phyloP scores from a whole-genome alignment of 2,329 filamentous ascomycete species.

The Madurella mycetomatis region DNA sequence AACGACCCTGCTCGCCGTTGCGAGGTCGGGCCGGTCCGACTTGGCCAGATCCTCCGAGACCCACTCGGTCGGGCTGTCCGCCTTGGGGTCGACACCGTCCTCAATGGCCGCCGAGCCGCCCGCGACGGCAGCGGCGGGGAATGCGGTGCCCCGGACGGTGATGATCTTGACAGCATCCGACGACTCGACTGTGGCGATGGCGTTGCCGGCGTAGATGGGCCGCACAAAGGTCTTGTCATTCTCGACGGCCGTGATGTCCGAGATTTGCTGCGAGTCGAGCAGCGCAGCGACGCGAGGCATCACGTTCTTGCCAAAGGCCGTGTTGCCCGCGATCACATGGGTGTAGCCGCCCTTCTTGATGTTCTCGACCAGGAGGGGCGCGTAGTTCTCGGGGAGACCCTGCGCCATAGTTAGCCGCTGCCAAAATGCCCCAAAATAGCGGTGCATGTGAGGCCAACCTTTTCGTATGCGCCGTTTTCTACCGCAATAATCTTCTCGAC shows the following conservation, averaged over 20 bases:
- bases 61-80: conserved; percentile 73
- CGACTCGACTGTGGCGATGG: conserved; percentile 92
- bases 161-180: conserved; percentile 80
- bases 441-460: conserved; percentile 49
- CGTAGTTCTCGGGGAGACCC: conserved; percentile 91
- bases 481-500: conserved; percentile 88
- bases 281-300: conserved; percentile 88
- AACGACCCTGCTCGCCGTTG: conserved; percentile 83
- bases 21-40: conserved; percentile 89
- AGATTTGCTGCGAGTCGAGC: conserved; percentile 88
- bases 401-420: conserved; percentile 31
- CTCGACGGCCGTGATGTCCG: conserved; percentile 83
- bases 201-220: conserved; percentile 96
- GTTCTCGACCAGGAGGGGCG: conserved; percentile 89
- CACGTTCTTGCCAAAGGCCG: conserved; percentile 93
- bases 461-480: conserved; percentile 87
- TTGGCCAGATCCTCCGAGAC: conserved; percentile 88
- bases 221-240: conserved; percentile 91
- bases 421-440: background rate
- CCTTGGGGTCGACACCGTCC: conserved; percentile 79
- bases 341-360: conserved; percentile 94
- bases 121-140: conserved; percentile 67
- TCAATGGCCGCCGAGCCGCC: conserved; percentile 73
- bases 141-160: conserved; percentile 90
- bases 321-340: conserved; percentile 85